Conservation (phyloP, 2,329 filamentous ascomycete genomes). For the Davidsoniella australis region DNA sequence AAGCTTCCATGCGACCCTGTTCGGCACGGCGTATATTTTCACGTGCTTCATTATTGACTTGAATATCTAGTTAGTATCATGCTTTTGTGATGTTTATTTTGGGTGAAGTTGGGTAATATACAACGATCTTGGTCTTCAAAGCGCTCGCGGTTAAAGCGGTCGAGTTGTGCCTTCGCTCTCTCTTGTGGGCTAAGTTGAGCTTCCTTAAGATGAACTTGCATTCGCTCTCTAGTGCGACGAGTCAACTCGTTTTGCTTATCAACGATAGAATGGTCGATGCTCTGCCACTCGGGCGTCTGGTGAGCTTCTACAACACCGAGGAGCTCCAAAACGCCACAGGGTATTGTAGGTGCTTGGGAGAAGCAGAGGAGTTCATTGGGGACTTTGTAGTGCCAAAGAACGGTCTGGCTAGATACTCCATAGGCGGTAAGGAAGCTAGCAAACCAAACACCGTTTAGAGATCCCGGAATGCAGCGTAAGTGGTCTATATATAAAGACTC, state of each 20-base stretch:
- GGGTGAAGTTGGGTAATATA: slow-evolving; percentile 17
- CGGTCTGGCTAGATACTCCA: slow-evolving; percentile 34
- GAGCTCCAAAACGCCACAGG: slow-evolving; percentile 42
- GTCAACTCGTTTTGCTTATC: slow-evolving; percentile 22
- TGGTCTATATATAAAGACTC: slow-evolving; percentile 28
- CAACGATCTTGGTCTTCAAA: slow-evolving; percentile 30
- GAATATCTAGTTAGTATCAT: not conserved
- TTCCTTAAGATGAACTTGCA: slow-evolving; percentile 27
- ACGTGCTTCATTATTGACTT: slow-evolving; percentile 20
- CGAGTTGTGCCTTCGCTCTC: slow-evolving; percentile 24
- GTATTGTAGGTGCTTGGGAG: slow-evolving; percentile 33
- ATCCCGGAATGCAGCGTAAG: slow-evolving; percentile 21
- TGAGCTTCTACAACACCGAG: slow-evolving; percentile 31
- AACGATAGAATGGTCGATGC: slow-evolving; percentile 22
- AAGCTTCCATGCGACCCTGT: slow-evolving; percentile 29
- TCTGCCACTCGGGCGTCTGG: slow-evolving; percentile 38
- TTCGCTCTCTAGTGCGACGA: slow-evolving; percentile 24
- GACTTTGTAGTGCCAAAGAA: slow-evolving; percentile 44
- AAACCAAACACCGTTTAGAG: slow-evolving; percentile 35
- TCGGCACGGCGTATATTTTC: slow-evolving; percentile 26
- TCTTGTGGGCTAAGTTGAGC: slow-evolving; percentile 25
- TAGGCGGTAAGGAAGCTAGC: slow-evolving; percentile 38
- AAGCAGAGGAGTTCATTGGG: slow-evolving; percentile 34
- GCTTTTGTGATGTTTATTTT: too few species aligned
- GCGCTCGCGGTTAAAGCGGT: slow-evolving; percentile 25